Evolutionary conservation across 352 stramenopile genomes (phyloP).

Genomic region (Phytopythium oedochilum): DNA sequence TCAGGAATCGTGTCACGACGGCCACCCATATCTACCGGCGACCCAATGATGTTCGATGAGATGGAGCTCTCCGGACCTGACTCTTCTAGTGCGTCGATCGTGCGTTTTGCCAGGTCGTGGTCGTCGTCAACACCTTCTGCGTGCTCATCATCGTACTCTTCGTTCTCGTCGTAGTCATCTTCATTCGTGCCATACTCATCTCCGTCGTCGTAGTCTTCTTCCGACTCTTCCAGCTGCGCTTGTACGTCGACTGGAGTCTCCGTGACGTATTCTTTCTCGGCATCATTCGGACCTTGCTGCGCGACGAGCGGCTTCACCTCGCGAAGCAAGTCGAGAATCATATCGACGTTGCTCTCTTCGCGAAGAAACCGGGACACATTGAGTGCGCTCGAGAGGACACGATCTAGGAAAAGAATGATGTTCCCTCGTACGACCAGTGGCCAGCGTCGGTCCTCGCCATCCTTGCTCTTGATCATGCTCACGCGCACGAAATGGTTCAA

Average conservation of each 20-base stretch:
- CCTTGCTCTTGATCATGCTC: conserved; percentile 63
- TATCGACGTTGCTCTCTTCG: conserved; percentile 66
- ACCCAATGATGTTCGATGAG: conserved; percentile 26
- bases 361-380: conserved; percentile 78
- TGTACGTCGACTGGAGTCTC: conserved; percentile 49
- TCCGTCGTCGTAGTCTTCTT: conserved; percentile 44
- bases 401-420: conserved; percentile 80
- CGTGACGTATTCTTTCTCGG: conserved; percentile 68
- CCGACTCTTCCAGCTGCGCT: conserved; percentile 49
- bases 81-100: conserved; percentile 68
- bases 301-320: conserved; percentile 78
- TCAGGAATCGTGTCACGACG: conserved; percentile 21
- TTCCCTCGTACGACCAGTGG: conserved; percentile 77
- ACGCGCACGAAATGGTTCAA: conserved; percentile 79
- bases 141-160: conserved; percentile 30
- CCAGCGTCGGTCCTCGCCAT: conserved; percentile 45
- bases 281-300: conserved; percentile 54
- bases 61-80: conserved; percentile 42
- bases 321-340: conserved; percentile 69
- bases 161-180: conserved; percentile 36
- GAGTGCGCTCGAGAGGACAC: conserved; percentile 70
- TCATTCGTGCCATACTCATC: conserved; percentile 26
- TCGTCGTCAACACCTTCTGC: conserved; percentile 32
- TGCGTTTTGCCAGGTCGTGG: conserved; percentile 40
- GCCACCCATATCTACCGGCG: conserved; percentile 25